Conservation (phyloP, 2,329 filamentous ascomycete species). For the Fusarium poae region DNA sequence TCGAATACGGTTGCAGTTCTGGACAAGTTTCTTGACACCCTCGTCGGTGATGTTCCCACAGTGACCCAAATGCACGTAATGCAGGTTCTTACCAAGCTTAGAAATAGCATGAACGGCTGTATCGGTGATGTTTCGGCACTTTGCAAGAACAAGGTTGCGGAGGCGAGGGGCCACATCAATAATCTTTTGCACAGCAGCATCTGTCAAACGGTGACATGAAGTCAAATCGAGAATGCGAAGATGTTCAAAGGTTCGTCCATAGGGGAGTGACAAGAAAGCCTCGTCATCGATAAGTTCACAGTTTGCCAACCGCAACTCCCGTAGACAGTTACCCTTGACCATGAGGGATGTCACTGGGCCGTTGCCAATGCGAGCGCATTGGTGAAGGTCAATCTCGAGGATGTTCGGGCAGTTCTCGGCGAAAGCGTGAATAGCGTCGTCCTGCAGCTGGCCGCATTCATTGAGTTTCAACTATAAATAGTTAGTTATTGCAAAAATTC, state of each 20-base stretch:
- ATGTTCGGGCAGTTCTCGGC: conserved; percentile 91
- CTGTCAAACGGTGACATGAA: conserved; percentile 85
- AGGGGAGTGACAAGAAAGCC: conserved; percentile 86
- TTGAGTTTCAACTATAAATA: conserved; percentile 85
- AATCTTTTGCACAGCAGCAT: conserved; percentile 89
- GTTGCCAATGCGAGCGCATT: conserved; percentile 85
- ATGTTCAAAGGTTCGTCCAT: conserved; percentile 80
- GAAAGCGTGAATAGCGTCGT: conserved; percentile 85
- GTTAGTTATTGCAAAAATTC: conserved; percentile 18
- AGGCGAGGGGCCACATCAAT: conserved; percentile 87
- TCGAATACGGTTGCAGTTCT: conserved; percentile 89
- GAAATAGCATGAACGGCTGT: conserved; percentile 88
- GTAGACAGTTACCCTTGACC: conserved; percentile 81
- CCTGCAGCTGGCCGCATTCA: conserved; percentile 86
- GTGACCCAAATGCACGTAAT: conserved; percentile 96
- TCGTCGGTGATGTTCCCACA: conserved; percentile 91
- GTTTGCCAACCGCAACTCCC: conserved; percentile 88
- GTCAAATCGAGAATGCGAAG: conserved; percentile 94
- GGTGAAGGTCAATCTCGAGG: conserved; percentile 94
- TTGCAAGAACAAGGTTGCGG: conserved; percentile 92
- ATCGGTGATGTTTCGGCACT: conserved; percentile 94
- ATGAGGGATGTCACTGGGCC: conserved; percentile 85
- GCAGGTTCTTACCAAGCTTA: conserved; percentile 91
- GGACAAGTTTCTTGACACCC: conserved; percentile 86
- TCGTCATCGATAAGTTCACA: conserved; percentile 87